Base-by-base conservation (phyloP, 2,329 filamentous ascomycete genomes). In the Phoma sp. region DNA sequence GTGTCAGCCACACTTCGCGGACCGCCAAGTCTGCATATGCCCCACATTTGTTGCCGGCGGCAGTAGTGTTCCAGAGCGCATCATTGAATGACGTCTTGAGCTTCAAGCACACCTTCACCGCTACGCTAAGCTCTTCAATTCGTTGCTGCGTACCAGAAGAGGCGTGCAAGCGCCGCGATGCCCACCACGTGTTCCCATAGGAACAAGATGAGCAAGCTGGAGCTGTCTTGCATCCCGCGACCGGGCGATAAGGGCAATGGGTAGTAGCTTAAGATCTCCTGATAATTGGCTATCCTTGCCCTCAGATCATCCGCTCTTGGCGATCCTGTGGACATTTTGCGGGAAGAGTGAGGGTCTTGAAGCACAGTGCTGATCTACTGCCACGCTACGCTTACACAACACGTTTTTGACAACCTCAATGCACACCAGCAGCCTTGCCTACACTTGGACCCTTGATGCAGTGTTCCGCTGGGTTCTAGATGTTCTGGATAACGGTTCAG, bases 281-380 rank as follows among this genome's bases (percentile, higher is more conserved):
- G n/a, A 38, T 50, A 5, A 38, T 46, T 32, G 22, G 52, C 37
- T 27, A 55, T 39, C 54, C 58, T 54, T 52, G 60, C 22, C 53
- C 29, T 45, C 47, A 50, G 52, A 61, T 62, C 54, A 57, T 47
- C 53, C 61, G 58, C 55, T 47, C 51, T 56, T 55, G 51, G 49
- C 52, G 43, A 61, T 61, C 57, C 14, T 53, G 52, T 55, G 37
- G 51, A 32, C 52, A 55, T 36, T 18, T 22, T 41, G 41, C 24
- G 45, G 46, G 37, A 33, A 27, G 52, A 38, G 8, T 36, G 27
- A 52, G 41, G 41, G 52, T 42, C 41, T 39, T 35, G 9, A 10
- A 41, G 24, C 27, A 37, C 46, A 33, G 38, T 39, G 39, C n/a
- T 47, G 41, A 46, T 50, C 41, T 49, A 33, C 46, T n/a, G 36